Base-by-base conservation (phyloP, 441 rosid genomes). In the Adansonia madagascariensis region DNA sequence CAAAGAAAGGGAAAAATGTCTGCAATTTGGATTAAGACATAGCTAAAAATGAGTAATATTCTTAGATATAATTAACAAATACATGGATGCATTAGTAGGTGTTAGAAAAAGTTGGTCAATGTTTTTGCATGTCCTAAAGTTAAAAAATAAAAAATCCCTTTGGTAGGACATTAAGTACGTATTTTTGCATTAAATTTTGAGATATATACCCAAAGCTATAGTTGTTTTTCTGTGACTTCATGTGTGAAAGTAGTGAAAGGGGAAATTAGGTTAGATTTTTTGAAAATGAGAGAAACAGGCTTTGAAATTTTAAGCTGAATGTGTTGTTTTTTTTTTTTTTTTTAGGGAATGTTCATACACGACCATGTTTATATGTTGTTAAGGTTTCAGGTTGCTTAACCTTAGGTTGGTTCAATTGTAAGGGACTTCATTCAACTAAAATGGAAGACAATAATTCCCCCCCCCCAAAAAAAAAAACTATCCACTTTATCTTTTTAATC, bases 51-150 rank as follows among this genome's bases (percentile, higher is more conserved):
- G 24, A 39, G 27, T 35, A 35, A 63, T 63, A 63, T 15, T 64
- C 12, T 15, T 35, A 14, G 46, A 35, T 6, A 35, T 31, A 31
- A 31, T 47, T 47, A 47, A 49, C 11, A 35, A 63, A 63, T 2
- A 27, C 39, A 11, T 39, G 14, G 10, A 8, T 64, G 12, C 17
- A 35, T 39, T n/a, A n/a, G 47, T 64, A 64, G 49, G 46, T 35
- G 35, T 63, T 63, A 39, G 18, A 35, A 39, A 39, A 64, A 35
- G 22, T 39, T 64, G 35, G 47, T 39, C 69, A 64, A 64, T 64
- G 24, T 39, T 35, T n/a, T 17, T 35, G 7, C 6, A 41, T 43
- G 52, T 20, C 44, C 2, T 12, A 12, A 15, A 5, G 35, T 5
- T 4, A 55, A 50, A 41, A 41, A 41, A 41, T 4, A 53, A 53